Evolutionary conservation across 768 basidiomycete genomes (phyloP), one percentile per base, ranked within the genome.

Genomic region (Pholiota conissans): DNA sequence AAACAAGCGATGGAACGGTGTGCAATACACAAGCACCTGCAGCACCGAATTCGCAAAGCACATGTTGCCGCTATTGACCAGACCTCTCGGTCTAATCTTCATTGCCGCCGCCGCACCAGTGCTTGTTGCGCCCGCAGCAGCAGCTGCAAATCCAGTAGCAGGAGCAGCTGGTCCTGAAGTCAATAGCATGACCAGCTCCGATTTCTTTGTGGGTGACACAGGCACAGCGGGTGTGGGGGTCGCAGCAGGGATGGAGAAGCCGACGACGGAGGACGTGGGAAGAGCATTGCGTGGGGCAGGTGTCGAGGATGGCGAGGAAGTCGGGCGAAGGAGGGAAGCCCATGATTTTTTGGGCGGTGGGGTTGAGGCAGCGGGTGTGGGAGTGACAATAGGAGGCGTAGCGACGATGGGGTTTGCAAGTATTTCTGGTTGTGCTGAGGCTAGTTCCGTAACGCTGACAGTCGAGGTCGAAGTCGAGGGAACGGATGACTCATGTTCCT

Each of bases 41-140:
- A 99, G 76, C 22, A 98, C 91, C 0, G 94, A 86, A 66, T 98
- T 99, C 27, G 95, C 95, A 68, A 98, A 99, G 70, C 96, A 99
- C 87, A 98, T 88, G 73, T 99, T 99, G 0, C 96, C 95, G 2
- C 85, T 89, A 72, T 99, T 99, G 63, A 98, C 79, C 49, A 99
- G 74, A 4, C 96, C 96, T 13, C 95, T 79, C 0, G 92, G 85
- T 6, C 79, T 76, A 30, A 91, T 82, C 48, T 70, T 72, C 49
- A 62, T 50, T 18, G 52, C 22, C 10, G 57, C 7, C 46, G 35
- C 18, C 47, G n/a, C n/a, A n/a, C 32, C 18, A 34, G 30, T 10
- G 63, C 58, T 51, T 1, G 30, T 46, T 3, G 59, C 61, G 20
- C 37, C 53, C 0, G 66, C 54, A 3, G 62, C 58, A 18, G 68